These are phyloP conservation scores for Pythium folliculosum DNA, from an alignment of 352 stramenopile genomes.

Conservation along the genomic window DNA sequence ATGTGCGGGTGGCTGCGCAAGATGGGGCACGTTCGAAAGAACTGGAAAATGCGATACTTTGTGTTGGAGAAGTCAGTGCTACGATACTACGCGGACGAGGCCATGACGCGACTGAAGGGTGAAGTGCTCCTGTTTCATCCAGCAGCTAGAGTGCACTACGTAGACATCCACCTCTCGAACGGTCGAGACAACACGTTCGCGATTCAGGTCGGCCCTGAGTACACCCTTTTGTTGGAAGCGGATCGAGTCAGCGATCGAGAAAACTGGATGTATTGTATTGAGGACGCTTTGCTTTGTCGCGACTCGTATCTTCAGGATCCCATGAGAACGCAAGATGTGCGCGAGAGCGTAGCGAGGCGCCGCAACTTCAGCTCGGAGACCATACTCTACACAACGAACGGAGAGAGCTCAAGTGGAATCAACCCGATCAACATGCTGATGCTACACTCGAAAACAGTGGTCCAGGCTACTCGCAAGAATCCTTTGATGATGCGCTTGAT, in stretches of 20 bases:
- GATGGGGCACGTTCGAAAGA: constrained; percentile 70
- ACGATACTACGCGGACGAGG: constrained; percentile 65
- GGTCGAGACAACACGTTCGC: constrained; percentile 63
- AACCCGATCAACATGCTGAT: constrained; percentile 42
- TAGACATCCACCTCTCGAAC: constrained; percentile 59
- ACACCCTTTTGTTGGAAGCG: constrained; percentile 64
- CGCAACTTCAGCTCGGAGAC: constrained; percentile 59
- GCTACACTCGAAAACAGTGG: constrained; percentile 28
- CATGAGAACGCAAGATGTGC: constrained; percentile 44
- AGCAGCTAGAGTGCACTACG: constrained; percentile 62
- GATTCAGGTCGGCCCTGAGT: constrained; percentile 59
- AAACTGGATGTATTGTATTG: constrained; percentile 82
- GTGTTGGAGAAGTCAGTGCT: constrained; percentile 69
- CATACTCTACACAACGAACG: constrained; percentile 34
- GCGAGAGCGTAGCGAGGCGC: constrained; percentile 56
- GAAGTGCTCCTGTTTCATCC: constrained; percentile 82
- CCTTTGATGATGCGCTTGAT: constrained; percentile 40
- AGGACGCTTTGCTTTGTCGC: constrained; percentile 71
- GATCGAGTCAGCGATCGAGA: constrained; percentile 58
- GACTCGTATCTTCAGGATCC: constrained; percentile 62
- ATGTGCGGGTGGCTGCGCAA: constrained; percentile 76
- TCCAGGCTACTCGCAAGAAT: constrained; percentile 31
- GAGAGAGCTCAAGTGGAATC: constrained; percentile 14
- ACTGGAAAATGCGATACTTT: constrained; percentile 80
- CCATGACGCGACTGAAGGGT: constrained; percentile 56